Base-by-base conservation (phyloP, 176 grass and related monocot species). In the Carex pumila region DNA sequence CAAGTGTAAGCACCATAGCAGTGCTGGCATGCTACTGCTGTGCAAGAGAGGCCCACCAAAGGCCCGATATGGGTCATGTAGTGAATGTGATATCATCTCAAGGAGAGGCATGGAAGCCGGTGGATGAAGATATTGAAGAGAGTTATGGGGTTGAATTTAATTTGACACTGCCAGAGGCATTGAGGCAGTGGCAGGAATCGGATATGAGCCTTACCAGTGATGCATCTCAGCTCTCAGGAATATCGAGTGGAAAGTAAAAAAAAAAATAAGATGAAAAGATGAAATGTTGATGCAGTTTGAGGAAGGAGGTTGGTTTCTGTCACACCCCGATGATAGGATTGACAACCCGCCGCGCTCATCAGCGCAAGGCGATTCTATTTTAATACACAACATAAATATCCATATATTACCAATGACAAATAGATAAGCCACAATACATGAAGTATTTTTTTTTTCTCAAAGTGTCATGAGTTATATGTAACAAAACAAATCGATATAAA, bases 21-120 rank as follows among this genome's bases (percentile, higher is more conserved):
- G 55, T 87, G 55, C 62, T 90, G 22, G 85, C 88, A 21, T 78
- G 73, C 9, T 68, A 90, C n/a, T 90, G 88, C 64, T 79, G 69
- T 30, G 61, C 80, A 4, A 73, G 80, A 83, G 88, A 90, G 52
- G 70, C 71, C 1, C 37, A 67, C 31, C 80, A 80, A 30, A 84
- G 88, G 74, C 88, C 88, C 0, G 85, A 90, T 29, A 90, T 87
- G 88, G 85, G 81, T 7, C 85, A 87, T 39, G 63, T 69, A 1
- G 88, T 90, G 56, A 87, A 90, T 58, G 85, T 87, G 1, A 54
- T 89, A 2, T 52, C 50, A 2, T 60, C 73, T 1, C 50, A 61
- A 77, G 59, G 34, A 3, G 58, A 72, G 31, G 39, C 79, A 75
- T 88, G 79, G 79, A 45, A 81, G 14, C 79, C 59, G 2, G 57